Evolutionary conservation across 495 filamentous ascomycete genomes (phyloP), one percentile per base, ranked within the genome.

Genomic region (Talaromyces proteolyticus): DNA sequence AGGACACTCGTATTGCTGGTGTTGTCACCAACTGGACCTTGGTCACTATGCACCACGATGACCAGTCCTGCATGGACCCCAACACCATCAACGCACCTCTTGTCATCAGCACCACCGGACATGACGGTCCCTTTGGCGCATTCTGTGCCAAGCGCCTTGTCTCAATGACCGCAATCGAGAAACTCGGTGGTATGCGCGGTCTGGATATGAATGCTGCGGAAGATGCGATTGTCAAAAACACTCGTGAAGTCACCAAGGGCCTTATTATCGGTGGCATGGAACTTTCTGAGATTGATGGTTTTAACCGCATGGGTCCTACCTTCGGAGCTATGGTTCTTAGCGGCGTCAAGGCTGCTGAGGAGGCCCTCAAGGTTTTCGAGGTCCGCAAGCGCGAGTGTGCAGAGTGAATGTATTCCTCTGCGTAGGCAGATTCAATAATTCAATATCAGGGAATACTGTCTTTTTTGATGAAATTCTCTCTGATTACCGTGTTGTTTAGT

Each of bases 1-100:
- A 76, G 25, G 67, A 63, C 3, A 61, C 91, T 38, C 80, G 84
- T 44, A 81, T 95, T 54, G 88, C 89, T 10, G 90, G 90, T 60
- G 90, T 93, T 3, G 90, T 95, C 53, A 90, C 87, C 50, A 95
- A 95, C 78, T 95, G 90, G 90, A 93, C 90, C 0, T 77, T 95
- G 18, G 89, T 94, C 46, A 78, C 81, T 50, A 87, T 93, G 74
- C 88, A 95, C 68, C 90, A 95, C 64, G 87, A 91, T 65, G 88
- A 91, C 69, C 89, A 93, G 72, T 85, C 79, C 52, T 93, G 89
- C 84, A 94, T 93, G 88, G 90, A 95, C 66, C 90, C 90, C 53
- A 95, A 91, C 77, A 94, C 89, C 63, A 91, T 95, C 77, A 94
- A 94, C 62, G 87, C 88, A 3, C 88, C 89, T 2, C 64, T 95